Evolutionary conservation across 768 basidiomycete genomes (phyloP).

Genomic region (Collybiopsis luxurians): DNA sequence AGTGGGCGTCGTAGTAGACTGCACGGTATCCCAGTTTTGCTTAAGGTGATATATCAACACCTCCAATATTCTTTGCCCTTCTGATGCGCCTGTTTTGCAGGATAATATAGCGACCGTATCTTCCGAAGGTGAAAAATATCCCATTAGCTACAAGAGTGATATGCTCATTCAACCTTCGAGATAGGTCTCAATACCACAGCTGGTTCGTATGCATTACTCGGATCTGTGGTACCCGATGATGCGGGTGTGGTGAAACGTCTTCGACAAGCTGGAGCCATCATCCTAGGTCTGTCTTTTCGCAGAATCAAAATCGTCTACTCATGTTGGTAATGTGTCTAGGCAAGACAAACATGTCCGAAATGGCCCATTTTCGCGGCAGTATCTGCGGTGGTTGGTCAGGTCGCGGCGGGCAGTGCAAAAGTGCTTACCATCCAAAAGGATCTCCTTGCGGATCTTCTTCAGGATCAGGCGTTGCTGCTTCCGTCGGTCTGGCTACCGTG

Average conservation of each 20-base stretch:
- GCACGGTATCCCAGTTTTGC: constrained; percentile 52
- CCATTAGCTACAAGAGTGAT: neutral
- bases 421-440: constrained; percentile 37
- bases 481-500: constrained; percentile 38
- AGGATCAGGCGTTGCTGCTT: constrained; percentile 36
- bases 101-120: constrained; percentile 48
- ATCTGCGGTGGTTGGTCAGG: constrained; percentile 57
- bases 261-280: constrained; percentile 41
- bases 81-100: constrained; percentile 16
- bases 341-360: constrained; percentile 57
- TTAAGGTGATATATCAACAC: constrained; percentile 44
- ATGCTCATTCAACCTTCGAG: neutral
- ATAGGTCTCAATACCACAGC: constrained; percentile 47
- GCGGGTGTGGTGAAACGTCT: constrained; percentile 43
- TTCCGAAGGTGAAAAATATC: constrained; percentile 32
- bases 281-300: constrained; percentile 29
- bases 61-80: neutral
- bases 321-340: constrained; percentile 24
- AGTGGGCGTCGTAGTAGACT: constrained; percentile 43
- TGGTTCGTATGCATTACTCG: constrained; percentile 40
- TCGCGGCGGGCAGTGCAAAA: constrained; percentile 41
- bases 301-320: neutral
- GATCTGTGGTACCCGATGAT: constrained; percentile 43
- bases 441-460: constrained; percentile 40
- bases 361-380: constrained; percentile 45